phyloP scores from a whole-genome alignment of 1,284 basidiomycete genomes.

The Cutaneotrichosporon dermatis region DNA sequence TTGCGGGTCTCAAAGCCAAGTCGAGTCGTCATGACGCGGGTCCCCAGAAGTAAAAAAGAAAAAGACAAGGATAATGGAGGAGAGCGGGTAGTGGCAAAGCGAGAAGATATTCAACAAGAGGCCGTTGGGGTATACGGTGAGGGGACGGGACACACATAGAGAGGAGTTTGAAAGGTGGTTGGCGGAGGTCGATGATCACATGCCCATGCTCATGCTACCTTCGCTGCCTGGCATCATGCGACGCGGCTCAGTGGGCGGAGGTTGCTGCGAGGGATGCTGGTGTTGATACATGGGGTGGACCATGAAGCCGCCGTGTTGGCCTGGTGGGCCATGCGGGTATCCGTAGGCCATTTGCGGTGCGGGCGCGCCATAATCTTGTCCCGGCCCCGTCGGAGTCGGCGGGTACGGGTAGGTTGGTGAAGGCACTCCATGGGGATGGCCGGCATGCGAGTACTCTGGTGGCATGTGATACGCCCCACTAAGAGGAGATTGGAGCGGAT shows the following conservation, averaged over 20 bases:
- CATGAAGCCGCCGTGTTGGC: slow-evolving; percentile 15
- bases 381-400: slow-evolving; percentile 16
- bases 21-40: too few relatives aligned
- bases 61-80: too few relatives aligned
- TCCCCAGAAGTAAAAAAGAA: too few relatives aligned
- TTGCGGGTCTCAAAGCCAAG: too few relatives aligned
- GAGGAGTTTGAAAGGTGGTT: neutral
- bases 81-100: too few relatives aligned
- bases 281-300: slow-evolving; percentile 24
- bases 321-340: slow-evolving; percentile 22
- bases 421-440: slow-evolving; percentile 16
- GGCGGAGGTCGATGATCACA: slow-evolving; percentile 12
- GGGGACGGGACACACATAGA: too few relatives aligned
- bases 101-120: too few relatives aligned
- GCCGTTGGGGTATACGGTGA: too few relatives aligned
- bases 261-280: slow-evolving; percentile 13
- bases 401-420: slow-evolving; percentile 20
- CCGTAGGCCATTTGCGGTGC: slow-evolving; percentile 14
- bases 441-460: slow-evolving; percentile 29
- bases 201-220: slow-evolving; percentile 30
- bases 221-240: slow-evolving; percentile 19
- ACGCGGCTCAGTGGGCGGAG: slow-evolving; percentile 4
- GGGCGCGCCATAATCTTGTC: slow-evolving; percentile 7
- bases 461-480: slow-evolving; percentile 36
- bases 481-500: slow-evolving; percentile 31